phyloP scores from a whole-genome alignment of 2,329 filamentous ascomycete species.

The Epichloe uncinata region DNA sequence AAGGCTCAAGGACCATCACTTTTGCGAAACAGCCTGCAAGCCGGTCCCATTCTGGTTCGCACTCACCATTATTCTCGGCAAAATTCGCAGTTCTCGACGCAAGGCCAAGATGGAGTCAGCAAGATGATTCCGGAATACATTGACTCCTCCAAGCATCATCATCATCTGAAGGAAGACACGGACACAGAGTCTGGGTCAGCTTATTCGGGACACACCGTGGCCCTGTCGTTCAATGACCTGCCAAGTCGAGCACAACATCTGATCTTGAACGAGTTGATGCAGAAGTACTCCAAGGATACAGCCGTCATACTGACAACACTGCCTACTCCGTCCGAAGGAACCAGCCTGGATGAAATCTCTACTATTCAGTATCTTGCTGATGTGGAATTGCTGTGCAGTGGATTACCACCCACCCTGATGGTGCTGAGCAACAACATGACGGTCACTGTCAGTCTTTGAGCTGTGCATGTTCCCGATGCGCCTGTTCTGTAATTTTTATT shows the following conservation, averaged over 20 bases:
- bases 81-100: constrained; percentile 21
- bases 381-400: constrained; percentile 65
- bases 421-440: constrained; percentile 86
- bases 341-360: constrained; percentile 53
- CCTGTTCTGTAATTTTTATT: not conserved
- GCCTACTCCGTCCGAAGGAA: constrained; percentile 68
- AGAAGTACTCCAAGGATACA: constrained; percentile 51
- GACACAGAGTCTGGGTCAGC: constrained; percentile 24
- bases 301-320: constrained; percentile 75
- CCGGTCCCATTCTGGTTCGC: constrained; percentile 5
- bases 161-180: constrained; percentile 4
- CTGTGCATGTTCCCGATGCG: too few relatives aligned
- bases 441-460: constrained; percentile 59
- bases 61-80: constrained; percentile 19
- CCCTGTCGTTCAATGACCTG: constrained; percentile 75
- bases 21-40: constrained; percentile 34
- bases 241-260: constrained; percentile 75
- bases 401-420: constrained; percentile 61
- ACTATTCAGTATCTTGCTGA: constrained; percentile 65
- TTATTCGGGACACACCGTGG: constrained; percentile 47
- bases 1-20: constrained; percentile 48
- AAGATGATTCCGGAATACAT: constrained; percentile 30
- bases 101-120: constrained; percentile 21
- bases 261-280: constrained; percentile 75
- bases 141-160: constrained; percentile 8